A percentile compares a stretch with the other conserved stretches of the same genome.
Evolutionary conservation across 108 stramenopile species (phyloP).

Genomic region (Tribonema minus): DNA sequence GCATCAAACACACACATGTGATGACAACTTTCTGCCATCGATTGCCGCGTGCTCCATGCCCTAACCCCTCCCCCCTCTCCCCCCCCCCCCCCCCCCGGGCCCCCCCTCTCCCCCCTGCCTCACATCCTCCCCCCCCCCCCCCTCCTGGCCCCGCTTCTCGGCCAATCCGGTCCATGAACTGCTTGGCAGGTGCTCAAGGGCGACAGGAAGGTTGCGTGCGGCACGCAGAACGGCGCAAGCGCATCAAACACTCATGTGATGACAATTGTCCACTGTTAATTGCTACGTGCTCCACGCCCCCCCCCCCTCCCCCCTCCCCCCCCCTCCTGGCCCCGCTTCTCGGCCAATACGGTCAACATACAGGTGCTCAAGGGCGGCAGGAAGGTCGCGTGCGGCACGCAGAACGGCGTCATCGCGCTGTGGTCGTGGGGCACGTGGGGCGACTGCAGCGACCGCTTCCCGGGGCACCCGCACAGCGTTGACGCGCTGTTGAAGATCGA

Average conservation of each 20-base stretch:
- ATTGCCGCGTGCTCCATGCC: too few relatives aligned
- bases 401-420: constrained; percentile 74
- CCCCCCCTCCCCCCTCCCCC: background rate
- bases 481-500: constrained; percentile 85
- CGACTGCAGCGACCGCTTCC: constrained; percentile 79
- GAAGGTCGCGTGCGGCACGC: constrained; percentile 79
- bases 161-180: background rate
- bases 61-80: background rate
- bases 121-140: background rate
- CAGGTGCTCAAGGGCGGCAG: constrained; percentile 69
- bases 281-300: background rate
- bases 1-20: too few relatives aligned
- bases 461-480: constrained; percentile 78
- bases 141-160: background rate
- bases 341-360: too few relatives aligned
- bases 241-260: too few relatives aligned
- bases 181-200: too few relatives aligned
- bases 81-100: background rate
- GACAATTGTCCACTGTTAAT: too few relatives aligned
- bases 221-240: too few relatives aligned
- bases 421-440: constrained; percentile 86
- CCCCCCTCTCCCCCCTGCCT: background rate
- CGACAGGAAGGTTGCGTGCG: too few relatives aligned
- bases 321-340: background rate
- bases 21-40: too few relatives aligned